Evolutionary conservation across 768 basidiomycete species (phyloP).

Genomic region (Naganishia friedmannii): DNA sequence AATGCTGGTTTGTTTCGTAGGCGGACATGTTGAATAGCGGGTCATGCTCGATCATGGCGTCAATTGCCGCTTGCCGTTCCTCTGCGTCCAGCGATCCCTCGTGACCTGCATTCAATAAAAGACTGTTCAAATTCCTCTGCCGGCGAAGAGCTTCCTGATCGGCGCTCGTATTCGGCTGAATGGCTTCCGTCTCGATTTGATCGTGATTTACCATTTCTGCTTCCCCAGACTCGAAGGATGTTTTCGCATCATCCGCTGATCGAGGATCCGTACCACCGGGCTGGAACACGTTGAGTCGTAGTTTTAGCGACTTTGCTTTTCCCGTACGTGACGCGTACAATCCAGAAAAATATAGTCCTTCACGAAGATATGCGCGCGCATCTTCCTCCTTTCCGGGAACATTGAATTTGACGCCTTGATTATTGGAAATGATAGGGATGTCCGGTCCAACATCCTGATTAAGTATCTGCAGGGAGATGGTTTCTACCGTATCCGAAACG

Average conservation of each 20-base stretch:
- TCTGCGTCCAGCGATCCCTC: conserved; percentile 5
- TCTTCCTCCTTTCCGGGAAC: conserved; percentile 27
- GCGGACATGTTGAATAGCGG: conserved; percentile 20
- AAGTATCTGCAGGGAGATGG: conserved; percentile 26
- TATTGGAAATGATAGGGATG: conserved; percentile 30
- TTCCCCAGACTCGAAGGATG: neutral
- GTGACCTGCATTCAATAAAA: neutral
- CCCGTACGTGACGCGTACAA: conserved; percentile 36
- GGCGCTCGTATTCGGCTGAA: conserved; percentile 3
- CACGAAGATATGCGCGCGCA: conserved; percentile 36
- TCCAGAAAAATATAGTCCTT: conserved; percentile 46
- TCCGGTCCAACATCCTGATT: conserved; percentile 29
- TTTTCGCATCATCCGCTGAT: neutral
- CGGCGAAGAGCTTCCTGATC: conserved; percentile 3
- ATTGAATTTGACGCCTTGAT: conserved; percentile 32
- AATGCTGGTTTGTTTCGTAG: neutral
- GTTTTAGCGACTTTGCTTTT: conserved; percentile 42
- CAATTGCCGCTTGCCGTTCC: conserved; percentile 18
- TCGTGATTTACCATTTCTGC: neutral
- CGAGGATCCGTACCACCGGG: conserved; percentile 33
- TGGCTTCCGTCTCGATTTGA: neutral
- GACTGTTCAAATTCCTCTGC: conserved; percentile 16
- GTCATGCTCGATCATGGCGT: conserved; percentile 19
- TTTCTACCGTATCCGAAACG: conserved; percentile 32
- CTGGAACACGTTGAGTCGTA: conserved; percentile 37